A percentile compares a stretch with the other conserved stretches of the same genome.
Evolutionary conservation across 2,329 filamentous ascomycete genomes (phyloP).

Genomic region (Aspergillus puulaauensis): DNA sequence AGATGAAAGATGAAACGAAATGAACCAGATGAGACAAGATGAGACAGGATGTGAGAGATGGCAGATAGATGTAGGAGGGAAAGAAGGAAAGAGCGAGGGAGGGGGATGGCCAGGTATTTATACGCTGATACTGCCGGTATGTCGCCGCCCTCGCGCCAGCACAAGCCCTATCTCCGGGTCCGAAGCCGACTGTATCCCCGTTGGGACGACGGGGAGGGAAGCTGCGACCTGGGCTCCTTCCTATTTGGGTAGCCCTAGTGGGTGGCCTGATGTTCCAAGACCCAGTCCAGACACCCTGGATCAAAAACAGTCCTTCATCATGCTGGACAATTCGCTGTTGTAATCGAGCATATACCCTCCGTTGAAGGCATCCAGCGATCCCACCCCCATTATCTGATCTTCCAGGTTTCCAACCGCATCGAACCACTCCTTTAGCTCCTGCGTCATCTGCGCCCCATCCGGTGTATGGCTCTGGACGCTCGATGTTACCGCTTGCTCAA

Average conservation of each 20-base stretch:
- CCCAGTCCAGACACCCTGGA: not conserved
- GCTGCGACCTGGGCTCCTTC: not conserved
- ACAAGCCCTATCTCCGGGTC: not conserved
- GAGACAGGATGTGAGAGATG: not conserved
- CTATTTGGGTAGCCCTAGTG: not conserved
- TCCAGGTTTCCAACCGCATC: constrained; percentile 59
- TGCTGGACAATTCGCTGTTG: constrained; percentile 58
- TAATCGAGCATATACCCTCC: constrained; percentile 46
- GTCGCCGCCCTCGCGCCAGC: not conserved
- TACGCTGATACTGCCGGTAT: not conserved
- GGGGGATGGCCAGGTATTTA: not conserved
- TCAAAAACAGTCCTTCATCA: constrained; percentile 53
- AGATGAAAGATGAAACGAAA: no score
- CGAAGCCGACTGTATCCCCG: not conserved
- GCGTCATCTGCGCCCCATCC: constrained; percentile 57
- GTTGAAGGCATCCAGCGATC: constrained; percentile 24
- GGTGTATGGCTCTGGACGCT: constrained; percentile 49
- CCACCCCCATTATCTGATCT: constrained; percentile 39
- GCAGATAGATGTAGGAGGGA: not conserved
- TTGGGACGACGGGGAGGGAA: not conserved
- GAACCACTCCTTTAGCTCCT: constrained; percentile 62
- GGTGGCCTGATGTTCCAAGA: no score
- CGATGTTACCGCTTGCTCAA: constrained; percentile 20
- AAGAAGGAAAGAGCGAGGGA: not conserved
- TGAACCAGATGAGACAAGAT: not conserved